phyloP scores from a whole-genome alignment of 2,329 filamentous ascomycete species.

The Botrytis hyacinthi region DNA sequence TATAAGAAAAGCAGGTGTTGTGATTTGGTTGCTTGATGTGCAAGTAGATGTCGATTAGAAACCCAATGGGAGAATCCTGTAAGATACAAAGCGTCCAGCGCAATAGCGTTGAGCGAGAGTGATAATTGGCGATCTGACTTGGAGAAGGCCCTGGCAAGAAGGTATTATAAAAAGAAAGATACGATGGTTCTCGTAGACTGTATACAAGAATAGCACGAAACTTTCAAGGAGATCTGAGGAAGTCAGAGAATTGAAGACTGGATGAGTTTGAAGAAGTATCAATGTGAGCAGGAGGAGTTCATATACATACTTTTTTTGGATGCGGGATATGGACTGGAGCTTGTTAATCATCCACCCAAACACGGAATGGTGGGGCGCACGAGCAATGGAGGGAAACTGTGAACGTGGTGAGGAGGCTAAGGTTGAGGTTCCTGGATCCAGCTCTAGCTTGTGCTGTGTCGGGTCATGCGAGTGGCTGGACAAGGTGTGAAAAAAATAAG shows the following conservation, averaged over 20 bases:
- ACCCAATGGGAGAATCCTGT: slow-evolving; percentile 11
- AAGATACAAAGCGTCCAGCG: slow-evolving; percentile 31
- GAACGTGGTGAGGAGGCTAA: slow-evolving; percentile 20
- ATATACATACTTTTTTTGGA: slow-evolving; percentile 36
- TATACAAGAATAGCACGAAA: background rate
- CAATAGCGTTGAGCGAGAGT: slow-evolving; percentile 27
- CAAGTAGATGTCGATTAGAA: background rate
- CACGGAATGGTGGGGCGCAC: slow-evolving; percentile 33
- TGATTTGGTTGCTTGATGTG: background rate
- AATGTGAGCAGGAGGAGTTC: slow-evolving; percentile 27
- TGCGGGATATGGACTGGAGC: slow-evolving; percentile 26
- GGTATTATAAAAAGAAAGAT: slow-evolving; percentile 7
- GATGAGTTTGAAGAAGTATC: slow-evolving; percentile 17
- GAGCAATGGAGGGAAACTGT: slow-evolving; percentile 25
- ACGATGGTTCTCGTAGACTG: background rate
- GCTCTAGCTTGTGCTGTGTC: slow-evolving; percentile 23
- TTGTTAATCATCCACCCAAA: slow-evolving; percentile 26
- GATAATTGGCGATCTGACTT: slow-evolving; percentile 14
- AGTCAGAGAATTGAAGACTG: slow-evolving; percentile 31
- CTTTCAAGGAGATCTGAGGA: slow-evolving; percentile 28
- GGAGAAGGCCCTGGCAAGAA: slow-evolving; percentile 15
- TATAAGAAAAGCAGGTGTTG: background rate
- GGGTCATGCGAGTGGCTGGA: slow-evolving; percentile 33
- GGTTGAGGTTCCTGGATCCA: slow-evolving; percentile 25
- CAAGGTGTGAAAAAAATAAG: slow-evolving; percentile 28